Evolutionary conservation across 306 rosid species (phyloP), one percentile per base, ranked within the genome.

Genomic region (Inga laurina): DNA sequence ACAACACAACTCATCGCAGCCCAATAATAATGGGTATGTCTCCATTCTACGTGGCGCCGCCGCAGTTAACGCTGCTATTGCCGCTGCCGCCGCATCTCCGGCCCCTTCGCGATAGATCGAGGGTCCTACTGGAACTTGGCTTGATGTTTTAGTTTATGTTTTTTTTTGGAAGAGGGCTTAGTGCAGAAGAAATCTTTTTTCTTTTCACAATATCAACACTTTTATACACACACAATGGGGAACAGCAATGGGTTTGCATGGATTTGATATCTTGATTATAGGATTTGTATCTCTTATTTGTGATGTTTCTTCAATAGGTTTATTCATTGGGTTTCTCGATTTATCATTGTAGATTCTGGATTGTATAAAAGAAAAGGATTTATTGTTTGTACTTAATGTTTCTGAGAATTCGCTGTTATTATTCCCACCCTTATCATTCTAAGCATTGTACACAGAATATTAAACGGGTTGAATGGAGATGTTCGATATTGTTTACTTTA

Each of bases 41-140:
- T 86, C 97, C 3, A 81, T 94, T 89, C 84, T 92, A 71, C 86
- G 92, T 32, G 82, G 86, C 30, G 92, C 93, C 8, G 93, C 97
- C 0, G 41, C 89, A 5, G 75, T 43, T 22, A 84, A 76, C 34
- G 90, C 89, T 8, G 86, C 57, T 27, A n/a, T 44, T n/a, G 12
- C 89, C 70, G 81, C 92, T 65, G 62, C 87, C 5, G 85, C 19
- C 61, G 1, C 91, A 1, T 80, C 87, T 51, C 67, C 84, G 1
- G 87, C 78, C 54, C 77, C 91, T n/a, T 43, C 97, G 6, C 93
- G 97, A 37, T 51, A 79, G 24, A 74, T 46, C 24, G 61, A 21
- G 54, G 32, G 71, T 79, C 75, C 59, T 81, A 81, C 59, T 12
- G 24, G n/a, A 15, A 14, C 41, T 14, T 32, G 21, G 6, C 21